A percentile compares a stretch with the other conserved stretches of the same genome.
Evolutionary conservation across 1,284 basidiomycete genomes (phyloP).

Genomic region (Trametes sp.): DNA sequence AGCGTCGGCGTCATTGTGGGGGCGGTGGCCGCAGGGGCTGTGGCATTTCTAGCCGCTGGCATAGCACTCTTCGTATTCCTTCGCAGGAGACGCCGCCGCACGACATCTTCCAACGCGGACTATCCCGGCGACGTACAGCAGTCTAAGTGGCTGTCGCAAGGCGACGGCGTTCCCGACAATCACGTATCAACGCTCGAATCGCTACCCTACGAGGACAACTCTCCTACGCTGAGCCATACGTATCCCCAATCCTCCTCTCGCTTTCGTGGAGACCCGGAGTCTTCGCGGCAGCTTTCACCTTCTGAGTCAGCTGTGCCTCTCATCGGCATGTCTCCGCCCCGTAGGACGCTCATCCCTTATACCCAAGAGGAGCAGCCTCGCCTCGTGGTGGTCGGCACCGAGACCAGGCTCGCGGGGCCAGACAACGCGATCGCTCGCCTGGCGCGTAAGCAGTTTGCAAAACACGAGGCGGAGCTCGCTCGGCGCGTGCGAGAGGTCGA

Average conservation of each 20-base stretch:
- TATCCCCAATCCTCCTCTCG: conserved; percentile 1
- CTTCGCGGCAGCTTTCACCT: neutral
- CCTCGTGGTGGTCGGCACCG: conserved; percentile 14
- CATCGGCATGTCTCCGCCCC: conserved; percentile 6
- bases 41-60: conserved; percentile 3
- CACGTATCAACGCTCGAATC: conserved; percentile 6
- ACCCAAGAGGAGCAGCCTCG: neutral
- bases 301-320: conserved; percentile 17
- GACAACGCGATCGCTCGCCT: conserved; percentile 25
- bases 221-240: neutral
- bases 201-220: conserved; percentile 1
- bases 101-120: neutral
- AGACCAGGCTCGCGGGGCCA: conserved; percentile 25
- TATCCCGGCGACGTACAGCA: neutral
- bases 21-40: neutral
- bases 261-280: neutral
- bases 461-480: conserved; percentile 25
- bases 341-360: neutral
- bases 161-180: conserved; percentile 4
- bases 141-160: conserved; percentile 3
- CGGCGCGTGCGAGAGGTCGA: conserved; percentile 20
- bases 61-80: conserved; percentile 10
- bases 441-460: conserved; percentile 21
- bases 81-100: conserved; percentile 12
- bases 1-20: conserved; percentile 11